Percentiles rank a stretch among this genome's conserved stretches.
Evolutionary conservation across 2,329 filamentous ascomycete species (phyloP).

Genomic region (Aspergillus quadrilineatus): DNA sequence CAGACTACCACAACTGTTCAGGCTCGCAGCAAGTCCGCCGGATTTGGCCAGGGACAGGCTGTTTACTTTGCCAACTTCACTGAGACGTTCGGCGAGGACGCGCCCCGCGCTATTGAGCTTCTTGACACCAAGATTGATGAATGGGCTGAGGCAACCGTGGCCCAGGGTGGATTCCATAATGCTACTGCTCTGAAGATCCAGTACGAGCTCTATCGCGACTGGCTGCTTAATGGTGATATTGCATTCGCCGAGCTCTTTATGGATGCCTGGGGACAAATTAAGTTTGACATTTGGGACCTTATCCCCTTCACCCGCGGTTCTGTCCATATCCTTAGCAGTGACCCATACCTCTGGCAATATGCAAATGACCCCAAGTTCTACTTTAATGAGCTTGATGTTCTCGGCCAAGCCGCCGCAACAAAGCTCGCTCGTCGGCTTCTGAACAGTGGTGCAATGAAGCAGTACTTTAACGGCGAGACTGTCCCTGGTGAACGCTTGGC

Average conservation of each 20-base stretch:
- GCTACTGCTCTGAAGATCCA: constrained; percentile 24
- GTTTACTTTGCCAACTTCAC: constrained; percentile 30
- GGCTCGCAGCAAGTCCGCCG: constrained; percentile 12
- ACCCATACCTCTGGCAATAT: constrained; percentile 27
- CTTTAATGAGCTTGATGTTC: constrained; percentile 27
- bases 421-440: constrained; percentile 28
- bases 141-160: constrained; percentile 29
- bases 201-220: constrained; percentile 29
- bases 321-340: constrained; percentile 22
- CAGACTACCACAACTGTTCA: constrained; percentile 28
- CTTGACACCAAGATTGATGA: constrained; percentile 27
- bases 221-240: constrained; percentile 29
- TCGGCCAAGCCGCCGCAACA: constrained; percentile 28
- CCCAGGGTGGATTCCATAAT: constrained; percentile 28
- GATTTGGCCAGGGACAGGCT: constrained; percentile 27
- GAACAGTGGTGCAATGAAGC: constrained; percentile 18
- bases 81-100: constrained; percentile 25
- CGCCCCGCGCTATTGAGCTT: constrained; percentile 17
- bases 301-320: constrained; percentile 32
- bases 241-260: constrained; percentile 30
- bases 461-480: constrained; percentile 13
- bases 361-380: constrained; percentile 28
- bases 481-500: not conserved
- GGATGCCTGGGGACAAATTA: constrained; percentile 25
- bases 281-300: constrained; percentile 30